Conservation (phyloP, 2,329 filamentous ascomycete species). For the Drechslerella stenobrocha region DNA sequence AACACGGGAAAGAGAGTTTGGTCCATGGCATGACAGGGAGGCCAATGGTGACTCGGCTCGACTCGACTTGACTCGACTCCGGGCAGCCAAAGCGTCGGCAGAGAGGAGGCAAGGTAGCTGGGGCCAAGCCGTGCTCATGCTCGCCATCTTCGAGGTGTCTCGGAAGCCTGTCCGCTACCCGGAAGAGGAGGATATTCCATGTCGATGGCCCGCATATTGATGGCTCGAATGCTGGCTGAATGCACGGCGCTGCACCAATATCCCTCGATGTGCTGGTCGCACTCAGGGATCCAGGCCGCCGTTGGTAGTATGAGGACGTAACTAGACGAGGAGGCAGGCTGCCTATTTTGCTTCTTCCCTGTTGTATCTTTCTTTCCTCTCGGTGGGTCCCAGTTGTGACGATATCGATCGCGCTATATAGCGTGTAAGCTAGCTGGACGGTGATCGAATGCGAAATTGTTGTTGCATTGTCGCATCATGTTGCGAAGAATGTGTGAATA, state of each 20-base stretch:
- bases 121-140: slow-evolving; percentile 20
- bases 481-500: too few species aligned
- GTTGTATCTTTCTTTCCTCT: too few species aligned
- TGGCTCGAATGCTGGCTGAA: slow-evolving; percentile 49
- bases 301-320: neutral
- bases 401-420: too few species aligned
- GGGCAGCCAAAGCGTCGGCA: neutral
- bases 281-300: slow-evolving; percentile 10
- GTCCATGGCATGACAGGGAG: too few species aligned
- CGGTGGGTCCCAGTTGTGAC: too few species aligned
- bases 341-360: slow-evolving; percentile 21
- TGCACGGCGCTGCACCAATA: slow-evolving; percentile 20
- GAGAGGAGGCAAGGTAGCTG: slow-evolving; percentile 11
- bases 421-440: too few species aligned
- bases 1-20: slow-evolving; percentile 29
- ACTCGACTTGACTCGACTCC: neutral
- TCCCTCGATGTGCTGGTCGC: slow-evolving; percentile 19
- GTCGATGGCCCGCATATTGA: slow-evolving; percentile 47
- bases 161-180: slow-evolving; percentile 48
- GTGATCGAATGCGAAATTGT: too few species aligned
- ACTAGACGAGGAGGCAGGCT: slow-evolving; percentile 17
- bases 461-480: too few species aligned
- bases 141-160: slow-evolving; percentile 37
- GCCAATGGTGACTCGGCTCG: too few species aligned
- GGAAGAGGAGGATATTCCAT: slow-evolving; percentile 26